Conservation (phyloP, 257 asterid genomes). For the Jacaranda mimosifolia region DNA sequence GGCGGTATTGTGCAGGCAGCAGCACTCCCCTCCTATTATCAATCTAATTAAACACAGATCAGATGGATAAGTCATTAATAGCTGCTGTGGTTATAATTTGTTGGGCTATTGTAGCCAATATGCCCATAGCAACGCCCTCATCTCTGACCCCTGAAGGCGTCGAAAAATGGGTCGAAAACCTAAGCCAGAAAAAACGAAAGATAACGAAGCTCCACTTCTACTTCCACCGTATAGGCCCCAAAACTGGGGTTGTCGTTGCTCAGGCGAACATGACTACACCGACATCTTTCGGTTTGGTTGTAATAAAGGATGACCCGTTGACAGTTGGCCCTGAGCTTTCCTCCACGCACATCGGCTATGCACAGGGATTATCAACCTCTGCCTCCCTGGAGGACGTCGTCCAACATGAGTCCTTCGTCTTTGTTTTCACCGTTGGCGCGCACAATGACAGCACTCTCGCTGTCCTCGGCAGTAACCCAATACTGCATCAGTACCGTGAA, state of each 20-base stretch:
- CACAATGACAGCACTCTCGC: slow-evolving; percentile 21
- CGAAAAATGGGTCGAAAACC: slow-evolving; percentile 13
- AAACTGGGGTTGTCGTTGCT: not conserved
- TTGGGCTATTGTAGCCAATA: not conserved
- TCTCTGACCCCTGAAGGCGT: slow-evolving; percentile 4
- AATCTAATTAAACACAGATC: too few species aligned
- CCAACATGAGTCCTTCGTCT: not conserved
- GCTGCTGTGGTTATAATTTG: not conserved
- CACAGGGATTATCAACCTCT: not conserved
- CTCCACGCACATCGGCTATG: slow-evolving; percentile 12
- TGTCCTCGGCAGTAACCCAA: slow-evolving; percentile 16
- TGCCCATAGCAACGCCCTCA: not conserved
- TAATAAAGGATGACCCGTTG: slow-evolving; percentile 16
- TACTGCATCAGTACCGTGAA: slow-evolving; percentile 25
- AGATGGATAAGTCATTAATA: not conserved
- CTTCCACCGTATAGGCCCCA: slow-evolving; percentile 16
- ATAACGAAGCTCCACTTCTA: slow-evolving; percentile 21
- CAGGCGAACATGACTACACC: not conserved
- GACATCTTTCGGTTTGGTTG: not conserved
- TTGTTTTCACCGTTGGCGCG: not conserved
- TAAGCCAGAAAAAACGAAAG: slow-evolving; percentile 21
- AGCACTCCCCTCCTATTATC: too few species aligned
- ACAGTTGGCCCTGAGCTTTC: slow-evolving; percentile 18
- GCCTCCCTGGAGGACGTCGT: slow-evolving; percentile 9
- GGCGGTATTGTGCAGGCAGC: too few species aligned